phyloP scores from a whole-genome alignment of 208 protist genomes.

The Acanthamoeba castellanii region DNA sequence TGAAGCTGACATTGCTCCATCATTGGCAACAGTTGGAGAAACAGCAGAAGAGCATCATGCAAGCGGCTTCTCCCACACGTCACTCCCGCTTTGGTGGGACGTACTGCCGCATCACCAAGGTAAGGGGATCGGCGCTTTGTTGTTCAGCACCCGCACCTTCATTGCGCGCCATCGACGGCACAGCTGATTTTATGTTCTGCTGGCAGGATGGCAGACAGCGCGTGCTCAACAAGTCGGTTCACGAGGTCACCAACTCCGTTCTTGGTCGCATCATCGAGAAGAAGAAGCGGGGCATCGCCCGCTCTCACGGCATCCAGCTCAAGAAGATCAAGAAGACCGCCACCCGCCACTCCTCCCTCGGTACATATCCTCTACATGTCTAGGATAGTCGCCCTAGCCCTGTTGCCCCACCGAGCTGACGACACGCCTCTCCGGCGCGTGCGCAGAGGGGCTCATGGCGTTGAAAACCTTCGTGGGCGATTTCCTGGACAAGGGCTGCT shows the following conservation, averaged over 20 bases:
- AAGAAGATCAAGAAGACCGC: slow-evolving; percentile 54
- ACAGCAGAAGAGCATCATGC: slow-evolving; percentile 57
- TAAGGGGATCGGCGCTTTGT: not conserved
- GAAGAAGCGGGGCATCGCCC: slow-evolving; percentile 40
- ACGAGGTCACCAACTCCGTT: slow-evolving; percentile 55
- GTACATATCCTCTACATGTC: not conserved
- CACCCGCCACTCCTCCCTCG: slow-evolving; percentile 16
- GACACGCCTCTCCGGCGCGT: not conserved
- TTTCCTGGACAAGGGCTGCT: slow-evolving; percentile 57
- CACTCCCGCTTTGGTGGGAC: slow-evolving; percentile 74
- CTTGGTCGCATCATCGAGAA: slow-evolving; percentile 43
- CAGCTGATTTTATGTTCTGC: not conserved
- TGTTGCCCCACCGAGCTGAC: not conserved
- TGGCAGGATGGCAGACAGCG: slow-evolving; percentile 16
- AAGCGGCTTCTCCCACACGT: slow-evolving; percentile 49
- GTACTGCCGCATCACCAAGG: slow-evolving; percentile 51
- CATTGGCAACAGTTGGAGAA: not conserved
- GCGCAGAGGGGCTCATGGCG: slow-evolving; percentile 50
- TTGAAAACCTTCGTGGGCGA: not conserved
- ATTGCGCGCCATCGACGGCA: not conserved
- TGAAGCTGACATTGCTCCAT: not conserved
- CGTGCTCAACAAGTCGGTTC: slow-evolving; percentile 52
- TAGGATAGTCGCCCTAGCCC: not conserved
- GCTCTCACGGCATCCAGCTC: slow-evolving; percentile 26
- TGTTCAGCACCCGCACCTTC: not conserved